A percentile compares a stretch with the other conserved stretches of the same genome.
These are phyloP conservation scores for Passalora sequoiae DNA, from an alignment of 2,329 filamentous ascomycete genomes.

Conservation along the genomic window DNA sequence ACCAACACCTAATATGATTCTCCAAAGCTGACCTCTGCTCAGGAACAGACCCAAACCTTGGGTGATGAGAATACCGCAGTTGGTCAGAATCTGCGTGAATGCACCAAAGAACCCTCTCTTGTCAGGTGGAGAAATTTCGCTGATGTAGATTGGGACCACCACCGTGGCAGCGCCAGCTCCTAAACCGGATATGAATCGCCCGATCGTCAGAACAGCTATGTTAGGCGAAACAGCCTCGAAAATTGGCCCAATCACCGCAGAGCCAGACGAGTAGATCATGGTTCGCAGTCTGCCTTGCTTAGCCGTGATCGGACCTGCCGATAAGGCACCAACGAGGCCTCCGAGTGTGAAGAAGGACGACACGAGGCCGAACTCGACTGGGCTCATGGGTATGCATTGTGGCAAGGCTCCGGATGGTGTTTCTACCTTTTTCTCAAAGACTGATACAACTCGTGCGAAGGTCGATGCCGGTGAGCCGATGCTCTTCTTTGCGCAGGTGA, in stretches of 20 bases:
- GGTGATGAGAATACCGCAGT: conserved; percentile 73
- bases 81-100: conserved; percentile 91
- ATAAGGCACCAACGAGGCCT: conserved; percentile 76
- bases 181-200: conserved; percentile 73
- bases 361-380: conserved; percentile 75
- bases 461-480: conserved; percentile 30
- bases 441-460: conserved; percentile 15
- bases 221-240: conserved; percentile 67
- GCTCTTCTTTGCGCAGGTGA: conserved; percentile 70
- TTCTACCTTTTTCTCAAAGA: conserved; percentile 50
- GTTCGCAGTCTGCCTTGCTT: conserved; percentile 67
- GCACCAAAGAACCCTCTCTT: conserved; percentile 61
- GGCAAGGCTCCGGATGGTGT: conserved; percentile 41
- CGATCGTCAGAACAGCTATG: conserved; percentile 63
- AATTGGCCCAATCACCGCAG: conserved; percentile 70
- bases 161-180: conserved; percentile 87
- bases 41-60: conserved; percentile 84
- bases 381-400: conserved; percentile 83
- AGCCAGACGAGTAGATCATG: conserved; percentile 70
- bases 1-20: conserved; percentile 72
- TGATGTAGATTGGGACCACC: conserved; percentile 90
- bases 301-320: conserved; percentile 73
- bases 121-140: conserved; percentile 73
- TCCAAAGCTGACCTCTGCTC: conserved; percentile 74
- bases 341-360: conserved; percentile 89